phyloP scores from a whole-genome alignment of 1,284 basidiomycete genomes.

The Trichosporon coremiiforme region DNA sequence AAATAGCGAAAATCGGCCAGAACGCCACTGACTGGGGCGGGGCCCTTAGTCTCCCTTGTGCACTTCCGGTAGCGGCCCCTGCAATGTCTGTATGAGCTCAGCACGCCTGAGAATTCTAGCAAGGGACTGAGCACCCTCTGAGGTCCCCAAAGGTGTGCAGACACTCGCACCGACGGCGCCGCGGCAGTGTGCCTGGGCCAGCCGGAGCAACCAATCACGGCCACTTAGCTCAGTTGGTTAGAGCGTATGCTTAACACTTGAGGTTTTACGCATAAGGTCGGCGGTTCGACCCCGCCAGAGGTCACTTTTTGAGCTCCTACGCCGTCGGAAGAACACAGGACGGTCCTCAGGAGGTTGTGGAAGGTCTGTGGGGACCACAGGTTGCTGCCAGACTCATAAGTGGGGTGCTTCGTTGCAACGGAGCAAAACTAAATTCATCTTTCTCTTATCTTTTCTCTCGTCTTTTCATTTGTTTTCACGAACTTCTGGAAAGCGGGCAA shows the following conservation, averaged over 20 bases:
- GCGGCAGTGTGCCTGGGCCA: neutral
- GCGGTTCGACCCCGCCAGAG: conserved; percentile 14
- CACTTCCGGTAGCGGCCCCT: too few relatives aligned
- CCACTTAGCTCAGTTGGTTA: conserved; percentile 13
- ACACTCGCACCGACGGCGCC: neutral
- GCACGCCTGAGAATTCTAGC: too few relatives aligned
- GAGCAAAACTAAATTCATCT: neutral
- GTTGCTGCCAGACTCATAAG: too few relatives aligned
- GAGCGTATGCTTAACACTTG: conserved; percentile 9
- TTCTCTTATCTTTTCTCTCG: neutral
- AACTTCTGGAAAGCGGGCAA: too few relatives aligned
- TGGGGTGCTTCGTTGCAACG: too few relatives aligned
- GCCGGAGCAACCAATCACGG: neutral
- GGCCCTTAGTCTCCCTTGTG: too few relatives aligned
- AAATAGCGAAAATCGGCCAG: neutral
- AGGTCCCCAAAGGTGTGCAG: neutral
- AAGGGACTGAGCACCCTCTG: neutral
- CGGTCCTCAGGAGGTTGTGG: too few relatives aligned
- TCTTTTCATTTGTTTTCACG: neutral
- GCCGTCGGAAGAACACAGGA: too few relatives aligned
- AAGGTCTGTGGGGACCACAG: too few relatives aligned
- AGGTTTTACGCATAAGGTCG: conserved; percentile 3
- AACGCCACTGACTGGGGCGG: neutral
- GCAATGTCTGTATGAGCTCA: too few relatives aligned
- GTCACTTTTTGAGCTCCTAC: neutral